Base-by-base conservation (phyloP, 2,329 filamentous ascomycete species). In the Sporothrix inflata region DNA sequence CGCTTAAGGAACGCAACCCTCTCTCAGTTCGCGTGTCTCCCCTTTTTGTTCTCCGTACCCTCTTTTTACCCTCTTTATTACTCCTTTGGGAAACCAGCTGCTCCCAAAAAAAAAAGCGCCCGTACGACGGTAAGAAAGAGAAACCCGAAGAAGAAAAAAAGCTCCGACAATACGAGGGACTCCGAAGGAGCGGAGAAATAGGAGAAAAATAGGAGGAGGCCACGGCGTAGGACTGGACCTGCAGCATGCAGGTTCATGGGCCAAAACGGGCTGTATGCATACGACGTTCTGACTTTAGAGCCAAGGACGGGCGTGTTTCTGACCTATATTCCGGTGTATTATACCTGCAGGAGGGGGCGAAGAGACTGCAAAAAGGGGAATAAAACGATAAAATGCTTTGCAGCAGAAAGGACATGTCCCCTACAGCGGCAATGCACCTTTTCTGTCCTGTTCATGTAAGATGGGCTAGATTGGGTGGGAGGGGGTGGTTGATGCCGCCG, bases 191-290 rank as follows among this genome's bases (percentile, higher is more conserved):
- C 2, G 8, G 12, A 57, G n/a, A n/a, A 21, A 38, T n/a, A 61
- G 57, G 16, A 21, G 30, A 12, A 40, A 61, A 61, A 27, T n/a
- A n/a, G 21, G 11, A 61, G 55, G 34, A n/a, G 38, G 38, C 38
- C 21, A 47, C 63, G 30, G 12, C 16, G 45, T 27, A 30, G 63
- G 61, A 30, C 24, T 34, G 42, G 63, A 66, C 42, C 42, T 66
- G 42, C 42, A 49, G 45, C 27, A 47, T 66, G 63, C 63, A 45
- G 63, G 42, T 65, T 65, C 60, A 65, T 65, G n/a, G 38, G 21
- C 55, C 57, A 63, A 63, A 63, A 63, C 30, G 40, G 42, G 42
- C 16, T 49, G 24, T n/a, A 66, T 66, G 63, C 24, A 66, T 66
- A 49, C 63, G 42, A 49, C 60, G 19, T 42, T 63, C 34, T 63